Evolutionary conservation across 1,284 basidiomycete genomes (phyloP).

Genomic region (Ceratobasidium sp.): DNA sequence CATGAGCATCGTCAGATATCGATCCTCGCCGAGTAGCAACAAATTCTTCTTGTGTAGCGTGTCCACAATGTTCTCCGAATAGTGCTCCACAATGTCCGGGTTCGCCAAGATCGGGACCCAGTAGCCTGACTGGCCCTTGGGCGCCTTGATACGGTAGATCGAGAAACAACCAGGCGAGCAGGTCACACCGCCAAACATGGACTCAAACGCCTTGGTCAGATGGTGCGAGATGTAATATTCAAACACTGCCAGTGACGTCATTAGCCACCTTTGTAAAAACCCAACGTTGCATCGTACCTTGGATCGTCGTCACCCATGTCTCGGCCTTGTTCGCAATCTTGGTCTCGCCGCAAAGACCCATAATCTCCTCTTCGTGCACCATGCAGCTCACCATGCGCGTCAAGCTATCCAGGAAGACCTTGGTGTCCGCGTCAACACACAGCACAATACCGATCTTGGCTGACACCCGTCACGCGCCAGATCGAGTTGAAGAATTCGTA

Average conservation of each 20-base stretch:
- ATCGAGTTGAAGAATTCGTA: slow-evolving; percentile 99
- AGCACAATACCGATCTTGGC: slow-evolving; percentile 97
- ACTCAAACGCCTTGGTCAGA: slow-evolving; percentile 98
- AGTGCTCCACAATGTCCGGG: slow-evolving; percentile 97
- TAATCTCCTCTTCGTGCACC: slow-evolving; percentile 96
- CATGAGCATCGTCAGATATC: slow-evolving; percentile 95
- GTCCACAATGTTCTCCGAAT: slow-evolving; percentile 97
- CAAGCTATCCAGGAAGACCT: slow-evolving; percentile 95
- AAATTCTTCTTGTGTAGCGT: slow-evolving; percentile 99
- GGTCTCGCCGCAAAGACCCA: slow-evolving; percentile 99
- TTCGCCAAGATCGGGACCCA: slow-evolving; percentile 99
- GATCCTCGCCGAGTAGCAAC: slow-evolving; percentile 97
- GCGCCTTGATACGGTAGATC: slow-evolving; percentile 99
- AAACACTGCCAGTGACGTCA: slow-evolving; percentile 73
- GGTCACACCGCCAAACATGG: slow-evolving; percentile 99
- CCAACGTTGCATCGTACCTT: slow-evolving; percentile 71
- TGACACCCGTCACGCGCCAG: slow-evolving; percentile 94
- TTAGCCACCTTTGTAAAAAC: too few relatives aligned
- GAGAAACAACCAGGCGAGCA: slow-evolving; percentile 99
- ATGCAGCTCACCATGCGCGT: slow-evolving; percentile 94
- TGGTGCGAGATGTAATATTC: slow-evolving; percentile 99
- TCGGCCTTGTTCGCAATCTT: slow-evolving; percentile 99
- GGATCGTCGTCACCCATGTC: slow-evolving; percentile 98
- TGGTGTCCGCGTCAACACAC: slow-evolving; percentile 99
- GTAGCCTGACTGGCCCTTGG: slow-evolving; percentile 91